phyloP scores from a whole-genome alignment of 441 rosid species.

The Populus trichocarpa region DNA sequence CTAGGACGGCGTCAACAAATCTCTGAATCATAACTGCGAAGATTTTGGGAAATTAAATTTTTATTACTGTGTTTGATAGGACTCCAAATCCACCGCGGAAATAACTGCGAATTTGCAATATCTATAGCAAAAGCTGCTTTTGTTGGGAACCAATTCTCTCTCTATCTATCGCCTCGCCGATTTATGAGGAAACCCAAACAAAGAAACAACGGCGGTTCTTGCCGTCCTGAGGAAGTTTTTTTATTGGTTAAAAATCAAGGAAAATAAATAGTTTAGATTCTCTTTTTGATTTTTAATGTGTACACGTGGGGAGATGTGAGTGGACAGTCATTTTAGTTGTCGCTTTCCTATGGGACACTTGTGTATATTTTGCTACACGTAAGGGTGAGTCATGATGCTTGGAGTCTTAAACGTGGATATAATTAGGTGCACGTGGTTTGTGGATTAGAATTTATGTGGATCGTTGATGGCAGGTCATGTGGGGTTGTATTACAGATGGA shows the following conservation, averaged over 20 bases:
- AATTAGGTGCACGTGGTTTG: background rate
- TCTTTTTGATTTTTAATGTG: background rate
- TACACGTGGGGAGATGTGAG: slow-evolving; percentile 17
- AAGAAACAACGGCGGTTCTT: slow-evolving; percentile 30
- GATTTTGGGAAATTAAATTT: background rate
- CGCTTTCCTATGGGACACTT: background rate
- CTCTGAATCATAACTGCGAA: slow-evolving; percentile 47
- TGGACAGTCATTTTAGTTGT: slow-evolving; percentile 1
- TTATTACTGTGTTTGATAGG: background rate
- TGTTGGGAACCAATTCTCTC: slow-evolving; percentile 5
- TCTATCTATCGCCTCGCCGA: background rate
- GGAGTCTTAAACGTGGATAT: background rate
- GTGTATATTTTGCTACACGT: background rate
- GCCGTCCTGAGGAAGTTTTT: slow-evolving; percentile 26
- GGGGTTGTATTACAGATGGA: background rate
- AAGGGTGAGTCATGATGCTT: background rate
- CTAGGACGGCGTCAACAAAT: slow-evolving; percentile 72
- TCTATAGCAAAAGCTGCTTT: background rate
- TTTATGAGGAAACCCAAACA: slow-evolving; percentile 1
- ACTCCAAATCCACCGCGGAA: background rate
- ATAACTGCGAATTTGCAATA: background rate
- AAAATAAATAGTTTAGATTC: background rate
- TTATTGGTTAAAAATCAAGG: background rate
- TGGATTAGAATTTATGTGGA: background rate
- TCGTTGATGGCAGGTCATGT: background rate